A percentile compares a stretch with the other conserved stretches of the same genome.
These are phyloP conservation scores for Carallia pectinifolia DNA, from an alignment of 345 rosid species.

Conservation along the genomic window DNA sequence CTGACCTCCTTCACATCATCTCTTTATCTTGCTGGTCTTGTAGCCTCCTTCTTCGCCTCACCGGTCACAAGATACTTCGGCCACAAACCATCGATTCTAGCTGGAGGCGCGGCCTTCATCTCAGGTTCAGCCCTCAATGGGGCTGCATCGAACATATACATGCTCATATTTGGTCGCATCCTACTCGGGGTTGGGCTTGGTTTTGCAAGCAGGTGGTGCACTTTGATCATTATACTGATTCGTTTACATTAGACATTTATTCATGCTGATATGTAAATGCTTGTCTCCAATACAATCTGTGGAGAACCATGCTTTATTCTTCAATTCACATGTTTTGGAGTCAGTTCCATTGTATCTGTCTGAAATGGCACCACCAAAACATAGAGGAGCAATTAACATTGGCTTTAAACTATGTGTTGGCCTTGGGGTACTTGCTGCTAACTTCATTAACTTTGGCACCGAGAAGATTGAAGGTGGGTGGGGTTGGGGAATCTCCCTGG, in stretches of 20 bases:
- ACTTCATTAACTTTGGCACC: conserved; percentile 59
- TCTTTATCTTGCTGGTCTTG: conserved; percentile 67
- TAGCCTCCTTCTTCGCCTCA: conserved; percentile 64
- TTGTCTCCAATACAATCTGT: too few relatives aligned
- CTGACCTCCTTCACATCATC: conserved; percentile 84
- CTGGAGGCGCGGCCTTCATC: conserved; percentile 63
- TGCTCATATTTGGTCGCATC: conserved; percentile 69
- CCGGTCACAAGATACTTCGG: conserved; percentile 53
- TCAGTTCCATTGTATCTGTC: conserved; percentile 78
- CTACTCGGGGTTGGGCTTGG: conserved; percentile 81
- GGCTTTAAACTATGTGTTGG: conserved; percentile 67
- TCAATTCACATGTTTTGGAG: conserved; percentile 26
- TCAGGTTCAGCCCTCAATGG: conserved; percentile 68
- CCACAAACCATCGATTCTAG: conserved; percentile 63
- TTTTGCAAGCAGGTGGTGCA: conserved; percentile 62
- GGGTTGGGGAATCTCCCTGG: conserved; percentile 83
- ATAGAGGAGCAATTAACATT: conserved; percentile 75
- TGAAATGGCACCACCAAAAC: conserved; percentile 79
- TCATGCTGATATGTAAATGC: neutral
- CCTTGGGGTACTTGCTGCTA: conserved; percentile 59
- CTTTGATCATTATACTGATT: neutral
- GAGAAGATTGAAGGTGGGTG: conserved; percentile 59
- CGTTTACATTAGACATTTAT: neutral
- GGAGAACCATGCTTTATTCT: neutral
- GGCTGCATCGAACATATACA: conserved; percentile 51